A percentile compares a stretch with the other conserved stretches of the same genome.
Evolutionary conservation across 192 early-diverging fungal genomes (phyloP).

Genomic region (Geranomyces variabilis): DNA sequence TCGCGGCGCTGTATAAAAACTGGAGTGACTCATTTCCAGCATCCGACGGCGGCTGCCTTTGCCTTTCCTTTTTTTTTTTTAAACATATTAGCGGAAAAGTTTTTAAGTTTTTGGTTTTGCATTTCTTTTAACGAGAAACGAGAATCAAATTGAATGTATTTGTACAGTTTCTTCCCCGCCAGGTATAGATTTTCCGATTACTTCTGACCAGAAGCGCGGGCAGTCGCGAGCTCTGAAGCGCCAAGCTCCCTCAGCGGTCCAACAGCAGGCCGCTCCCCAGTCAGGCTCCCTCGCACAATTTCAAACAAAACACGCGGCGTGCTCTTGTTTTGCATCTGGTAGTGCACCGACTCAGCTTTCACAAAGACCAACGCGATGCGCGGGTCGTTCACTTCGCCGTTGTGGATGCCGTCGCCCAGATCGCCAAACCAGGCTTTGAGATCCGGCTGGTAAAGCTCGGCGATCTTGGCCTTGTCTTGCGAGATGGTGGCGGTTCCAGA

Average conservation of each 20-base stretch:
- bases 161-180: no score
- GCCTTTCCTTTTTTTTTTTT: no score
- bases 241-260: constrained; percentile 28
- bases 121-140: no score
- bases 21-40: no score
- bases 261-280: constrained; percentile 1
- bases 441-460: constrained; percentile 42
- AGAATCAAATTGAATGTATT: no score
- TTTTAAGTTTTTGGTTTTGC: no score
- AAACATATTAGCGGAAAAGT: no score
- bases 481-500: constrained; percentile 43
- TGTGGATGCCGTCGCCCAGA: constrained; percentile 49
- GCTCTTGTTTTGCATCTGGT: constrained; percentile 25
- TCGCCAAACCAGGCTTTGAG: constrained; percentile 52
- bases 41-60: no score
- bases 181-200: no score
- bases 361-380: constrained; percentile 50
- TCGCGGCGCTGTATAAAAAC: no score
- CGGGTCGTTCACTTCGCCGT: constrained; percentile 49
- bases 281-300: constrained; percentile 13
- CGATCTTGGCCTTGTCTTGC: constrained; percentile 46
- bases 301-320: constrained; percentile 24
- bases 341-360: constrained; percentile 33
- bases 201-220: background rate
- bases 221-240: background rate